phyloP scores from a whole-genome alignment of 1,284 basidiomycete species.

The Leccinum solheimii region DNA sequence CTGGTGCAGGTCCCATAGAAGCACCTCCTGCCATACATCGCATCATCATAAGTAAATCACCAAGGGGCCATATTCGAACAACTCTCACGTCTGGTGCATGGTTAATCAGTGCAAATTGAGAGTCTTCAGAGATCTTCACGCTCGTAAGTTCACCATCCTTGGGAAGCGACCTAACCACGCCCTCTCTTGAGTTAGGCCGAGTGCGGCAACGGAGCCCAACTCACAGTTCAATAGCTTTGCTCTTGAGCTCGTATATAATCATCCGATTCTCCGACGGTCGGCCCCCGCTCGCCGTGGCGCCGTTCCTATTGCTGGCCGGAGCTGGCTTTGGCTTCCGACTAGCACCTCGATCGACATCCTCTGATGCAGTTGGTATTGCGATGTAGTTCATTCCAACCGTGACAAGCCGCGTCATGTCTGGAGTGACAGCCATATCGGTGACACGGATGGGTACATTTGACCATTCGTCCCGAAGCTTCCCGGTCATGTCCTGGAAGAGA shows the following conservation, averaged over 20 bases:
- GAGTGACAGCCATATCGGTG: conserved; percentile 84
- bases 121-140: conserved; percentile 86
- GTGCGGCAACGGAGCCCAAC: conserved; percentile 34
- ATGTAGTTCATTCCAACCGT: conserved; percentile 72
- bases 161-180: conserved; percentile 54
- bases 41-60: conserved; percentile 10
- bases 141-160: conserved; percentile 83
- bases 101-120: conserved; percentile 84
- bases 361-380: conserved; percentile 30
- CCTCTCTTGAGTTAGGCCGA: conserved; percentile 16
- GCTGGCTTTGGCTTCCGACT: conserved; percentile 41
- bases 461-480: conserved; percentile 72
- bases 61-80: conserved; percentile 6
- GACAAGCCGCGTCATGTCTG: conserved; percentile 81
- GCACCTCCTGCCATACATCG: conserved; percentile 67
- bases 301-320: conserved; percentile 39
- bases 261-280: conserved; percentile 60
- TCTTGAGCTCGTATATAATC: conserved; percentile 73
- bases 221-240: conserved; percentile 62
- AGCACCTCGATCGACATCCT: conserved; percentile 31
- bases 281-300: conserved; percentile 36
- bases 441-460: conserved; percentile 77
- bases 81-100: conserved; percentile 79
- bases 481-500: conserved; percentile 64
- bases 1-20: conserved; percentile 79